Conservation (phyloP, 768 basidiomycete genomes). For the Kondoa subrosea region DNA sequence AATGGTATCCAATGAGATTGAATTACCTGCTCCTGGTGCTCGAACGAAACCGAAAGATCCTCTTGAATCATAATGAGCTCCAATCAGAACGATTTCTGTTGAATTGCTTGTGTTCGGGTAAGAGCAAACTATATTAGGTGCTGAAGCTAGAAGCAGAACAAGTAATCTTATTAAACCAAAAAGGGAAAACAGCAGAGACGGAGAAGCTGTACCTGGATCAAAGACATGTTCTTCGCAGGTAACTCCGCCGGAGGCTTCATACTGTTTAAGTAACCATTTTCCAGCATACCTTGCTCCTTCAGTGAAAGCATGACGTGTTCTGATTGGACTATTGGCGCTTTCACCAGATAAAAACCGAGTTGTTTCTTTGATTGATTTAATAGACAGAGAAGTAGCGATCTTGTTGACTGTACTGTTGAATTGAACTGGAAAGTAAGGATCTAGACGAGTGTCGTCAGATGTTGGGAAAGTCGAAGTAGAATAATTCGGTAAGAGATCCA, state of each 20-base stretch:
- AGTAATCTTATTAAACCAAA: slow-evolving; percentile 12
- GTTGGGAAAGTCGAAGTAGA: background rate
- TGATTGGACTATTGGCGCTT: slow-evolving; percentile 9
- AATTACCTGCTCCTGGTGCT: slow-evolving; percentile 16
- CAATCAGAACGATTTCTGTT: slow-evolving; percentile 23
- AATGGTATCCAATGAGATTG: background rate
- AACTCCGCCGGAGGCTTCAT: slow-evolving; percentile 7
- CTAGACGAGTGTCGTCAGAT: background rate
- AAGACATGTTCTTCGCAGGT: slow-evolving; percentile 4
- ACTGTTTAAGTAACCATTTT: background rate
- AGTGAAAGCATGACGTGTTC: slow-evolving; percentile 15
- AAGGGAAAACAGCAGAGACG: slow-evolving; percentile 7
- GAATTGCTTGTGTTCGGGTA: slow-evolving; percentile 12
- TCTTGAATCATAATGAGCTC: slow-evolving; percentile 27
- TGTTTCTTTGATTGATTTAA: slow-evolving; percentile 3
- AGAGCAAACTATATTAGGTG: background rate
- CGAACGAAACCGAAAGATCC: slow-evolving; percentile 22
- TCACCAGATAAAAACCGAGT: slow-evolving; percentile 11
- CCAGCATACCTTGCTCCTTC: slow-evolving; percentile 9
- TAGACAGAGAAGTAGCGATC: background rate
- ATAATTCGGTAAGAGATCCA: background rate
- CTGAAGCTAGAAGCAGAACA: slow-evolving; percentile 1
- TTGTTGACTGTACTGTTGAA: background rate
- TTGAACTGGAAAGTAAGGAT: background rate
- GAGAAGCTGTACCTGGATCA: slow-evolving; percentile 11